Conservation (phyloP, 306 rosid genomes). For the Citrullus amarus region DNA sequence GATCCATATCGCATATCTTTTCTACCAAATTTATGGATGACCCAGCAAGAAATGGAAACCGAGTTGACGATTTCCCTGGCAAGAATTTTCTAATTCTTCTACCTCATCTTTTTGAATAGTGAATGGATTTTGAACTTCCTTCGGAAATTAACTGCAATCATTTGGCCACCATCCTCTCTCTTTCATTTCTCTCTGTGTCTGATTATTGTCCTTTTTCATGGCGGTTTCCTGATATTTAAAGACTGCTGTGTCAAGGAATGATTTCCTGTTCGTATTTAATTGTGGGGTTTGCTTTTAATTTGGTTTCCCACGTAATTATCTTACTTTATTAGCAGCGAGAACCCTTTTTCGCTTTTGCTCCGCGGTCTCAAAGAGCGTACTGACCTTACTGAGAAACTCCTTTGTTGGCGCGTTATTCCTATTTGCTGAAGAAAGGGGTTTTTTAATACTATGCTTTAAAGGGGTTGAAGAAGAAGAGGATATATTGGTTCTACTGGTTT, state of each 20-base stretch:
- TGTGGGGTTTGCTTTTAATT: neutral
- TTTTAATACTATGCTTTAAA: neutral
- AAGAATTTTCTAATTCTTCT: neutral
- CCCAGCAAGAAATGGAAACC: neutral
- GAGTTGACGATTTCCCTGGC: neutral
- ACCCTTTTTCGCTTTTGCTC: neutral
- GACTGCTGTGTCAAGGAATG: neutral
- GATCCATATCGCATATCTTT: neutral
- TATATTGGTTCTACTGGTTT: neutral
- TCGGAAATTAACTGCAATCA: neutral
- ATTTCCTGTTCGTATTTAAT: neutral
- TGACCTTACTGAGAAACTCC: neutral
- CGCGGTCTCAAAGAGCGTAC: neutral
- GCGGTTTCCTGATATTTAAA: neutral
- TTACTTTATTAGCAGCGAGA: neutral
- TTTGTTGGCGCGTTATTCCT: neutral
- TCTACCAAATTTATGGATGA: neutral
- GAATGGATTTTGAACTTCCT: neutral
- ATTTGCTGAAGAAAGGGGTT: neutral
- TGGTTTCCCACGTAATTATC: neutral
- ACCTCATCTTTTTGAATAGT: neutral
- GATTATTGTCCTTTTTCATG: neutral
- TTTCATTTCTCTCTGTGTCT: neutral
- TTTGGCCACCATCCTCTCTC: neutral
- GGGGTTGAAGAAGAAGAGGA: constrained; percentile 1